These are phyloP conservation scores for Phyllostachys edulis DNA, from an alignment of 176 grass and related monocot genomes.

Conservation along the genomic window DNA sequence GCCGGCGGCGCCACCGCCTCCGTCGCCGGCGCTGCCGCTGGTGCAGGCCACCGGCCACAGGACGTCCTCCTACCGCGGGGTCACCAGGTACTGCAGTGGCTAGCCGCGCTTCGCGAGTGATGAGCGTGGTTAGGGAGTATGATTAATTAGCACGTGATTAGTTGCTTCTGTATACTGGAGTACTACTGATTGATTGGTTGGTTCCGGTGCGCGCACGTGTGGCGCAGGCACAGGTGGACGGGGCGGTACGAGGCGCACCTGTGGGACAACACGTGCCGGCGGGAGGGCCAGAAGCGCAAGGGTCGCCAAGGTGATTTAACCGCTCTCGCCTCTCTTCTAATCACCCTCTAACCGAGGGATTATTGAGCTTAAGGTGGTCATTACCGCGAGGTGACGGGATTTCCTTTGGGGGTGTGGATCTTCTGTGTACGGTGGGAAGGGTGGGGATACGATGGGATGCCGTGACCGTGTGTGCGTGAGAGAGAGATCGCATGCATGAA, in stretches of 20 bases:
- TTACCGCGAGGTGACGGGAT: not conserved
- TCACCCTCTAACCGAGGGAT: not conserved
- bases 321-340: not conserved
- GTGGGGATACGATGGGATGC: slow-evolving; percentile 20
- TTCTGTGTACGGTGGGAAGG: slow-evolving; percentile 25
- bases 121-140: slow-evolving; percentile 34
- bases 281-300: slow-evolving; percentile 95
- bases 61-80: slow-evolving; percentile 77
- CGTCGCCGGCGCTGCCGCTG: slow-evolving; percentile 18
- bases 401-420: slow-evolving; percentile 2
- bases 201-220: slow-evolving; percentile 20
- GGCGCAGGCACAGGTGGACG: slow-evolving; percentile 97
- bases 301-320: slow-evolving; percentile 69
- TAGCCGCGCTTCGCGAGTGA: not conserved
- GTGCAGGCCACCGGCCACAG: slow-evolving; percentile 30
- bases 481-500: slow-evolving; percentile 10
- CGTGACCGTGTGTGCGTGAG: not conserved
- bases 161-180: not conserved
- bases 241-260: slow-evolving; percentile 98
- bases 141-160: slow-evolving; percentile 2
- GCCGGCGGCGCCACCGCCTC: not conserved
- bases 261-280: slow-evolving; percentile 99
- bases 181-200: not conserved
- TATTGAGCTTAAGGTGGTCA: not conserved
- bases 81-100: slow-evolving; percentile 55